Evolutionary conservation across 495 filamentous ascomycete genomes (phyloP).

Genomic region (Aspergillus kassunensis): DNA sequence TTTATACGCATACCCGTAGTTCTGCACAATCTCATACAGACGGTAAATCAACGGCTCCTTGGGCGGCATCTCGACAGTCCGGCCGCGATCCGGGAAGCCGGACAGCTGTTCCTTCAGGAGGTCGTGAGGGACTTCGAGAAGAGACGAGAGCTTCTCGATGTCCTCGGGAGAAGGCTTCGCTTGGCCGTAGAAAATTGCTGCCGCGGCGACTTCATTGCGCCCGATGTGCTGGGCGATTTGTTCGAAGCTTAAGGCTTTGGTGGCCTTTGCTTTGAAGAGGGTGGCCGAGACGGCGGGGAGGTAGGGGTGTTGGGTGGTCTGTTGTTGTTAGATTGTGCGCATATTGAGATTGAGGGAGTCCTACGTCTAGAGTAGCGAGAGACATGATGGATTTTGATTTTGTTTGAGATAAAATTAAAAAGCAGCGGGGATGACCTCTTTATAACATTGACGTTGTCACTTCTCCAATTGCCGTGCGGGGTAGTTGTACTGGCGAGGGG

Average conservation of each 20-base stretch:
- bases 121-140: slow-evolving; percentile 60
- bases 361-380: slow-evolving; percentile 42
- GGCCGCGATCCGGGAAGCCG: slow-evolving; percentile 78
- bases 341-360: not conserved
- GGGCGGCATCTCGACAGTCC: slow-evolving; percentile 87
- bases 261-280: slow-evolving; percentile 83
- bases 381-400: slow-evolving; percentile 24
- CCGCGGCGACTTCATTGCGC: slow-evolving; percentile 84
- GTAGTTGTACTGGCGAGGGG: not conserved
- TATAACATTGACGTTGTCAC: slow-evolving; percentile 1
- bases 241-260: slow-evolving; percentile 73
- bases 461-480: slow-evolving; percentile 19
- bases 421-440: not conserved
- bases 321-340: not conserved
- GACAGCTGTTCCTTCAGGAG: slow-evolving; percentile 58
- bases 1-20: slow-evolving; percentile 97
- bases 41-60: slow-evolving; percentile 92
- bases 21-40: slow-evolving; percentile 95
- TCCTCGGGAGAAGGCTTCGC: slow-evolving; percentile 76
- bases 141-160: slow-evolving; percentile 61
- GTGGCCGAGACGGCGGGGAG: slow-evolving; percentile 67
- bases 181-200: slow-evolving; percentile 94
- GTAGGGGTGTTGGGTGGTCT: slow-evolving; percentile 42
- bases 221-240: slow-evolving; percentile 70
- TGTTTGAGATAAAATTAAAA: not conserved